phyloP scores from a whole-genome alignment of 345 rosid genomes.

The Syzygium aromaticum region DNA sequence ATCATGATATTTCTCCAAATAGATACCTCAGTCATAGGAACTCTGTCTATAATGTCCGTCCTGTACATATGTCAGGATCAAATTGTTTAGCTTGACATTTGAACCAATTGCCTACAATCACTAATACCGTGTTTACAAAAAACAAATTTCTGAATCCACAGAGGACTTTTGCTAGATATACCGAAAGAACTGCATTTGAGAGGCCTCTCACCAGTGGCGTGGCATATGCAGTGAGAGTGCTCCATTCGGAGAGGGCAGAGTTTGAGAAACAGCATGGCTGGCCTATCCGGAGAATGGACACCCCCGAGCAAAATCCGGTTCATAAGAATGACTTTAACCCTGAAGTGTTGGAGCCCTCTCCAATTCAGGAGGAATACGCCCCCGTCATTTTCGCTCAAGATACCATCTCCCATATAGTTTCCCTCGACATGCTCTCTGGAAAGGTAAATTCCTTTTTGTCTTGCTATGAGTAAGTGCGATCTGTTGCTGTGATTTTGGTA shows the following conservation, averaged over 20 bases:
- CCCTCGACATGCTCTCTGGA: slow-evolving; percentile 92
- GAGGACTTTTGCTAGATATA: slow-evolving; percentile 86
- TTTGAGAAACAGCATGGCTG: slow-evolving; percentile 94
- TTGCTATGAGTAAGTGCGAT: not conserved
- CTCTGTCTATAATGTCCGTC: not conserved
- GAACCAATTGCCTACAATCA: not conserved
- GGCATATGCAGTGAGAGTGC: slow-evolving; percentile 93
- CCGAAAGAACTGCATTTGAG: slow-evolving; percentile 93
- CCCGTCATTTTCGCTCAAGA: slow-evolving; percentile 99
- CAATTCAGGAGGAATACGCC: slow-evolving; percentile 86
- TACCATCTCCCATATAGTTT: slow-evolving; percentile 77
- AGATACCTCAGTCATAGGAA: not conserved
- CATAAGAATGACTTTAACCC: slow-evolving; percentile 65
- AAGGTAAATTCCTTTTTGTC: slow-evolving; percentile 36
- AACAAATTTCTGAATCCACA: slow-evolving; percentile 6
- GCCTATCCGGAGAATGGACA: slow-evolving; percentile 83
- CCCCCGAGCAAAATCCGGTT: slow-evolving; percentile 63
- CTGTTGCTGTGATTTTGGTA: not conserved
- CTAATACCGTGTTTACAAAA: not conserved
- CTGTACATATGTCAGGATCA: not conserved
- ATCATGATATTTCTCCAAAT: not conserved
- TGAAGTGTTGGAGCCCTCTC: slow-evolving; percentile 69
- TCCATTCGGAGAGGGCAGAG: slow-evolving; percentile 81
- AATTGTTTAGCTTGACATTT: not conserved
- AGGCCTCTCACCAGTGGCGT: slow-evolving; percentile 99